Conservation (phyloP, 495 filamentous ascomycete species). For the Aspergillus haitiensis region DNA sequence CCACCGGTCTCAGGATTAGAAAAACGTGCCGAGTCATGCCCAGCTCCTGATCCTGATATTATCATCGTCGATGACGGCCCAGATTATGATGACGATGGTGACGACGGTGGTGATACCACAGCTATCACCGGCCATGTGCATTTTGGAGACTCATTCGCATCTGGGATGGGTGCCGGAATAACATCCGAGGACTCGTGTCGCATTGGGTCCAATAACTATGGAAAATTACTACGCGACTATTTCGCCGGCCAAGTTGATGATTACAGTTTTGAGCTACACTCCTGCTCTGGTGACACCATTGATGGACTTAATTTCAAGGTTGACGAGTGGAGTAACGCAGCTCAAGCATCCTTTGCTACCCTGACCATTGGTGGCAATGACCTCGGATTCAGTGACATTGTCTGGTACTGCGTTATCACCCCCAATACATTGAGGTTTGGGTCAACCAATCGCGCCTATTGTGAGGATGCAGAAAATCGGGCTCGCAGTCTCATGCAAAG, state of each 20-base stretch:
- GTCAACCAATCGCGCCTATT: neutral
- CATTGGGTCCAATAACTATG: neutral
- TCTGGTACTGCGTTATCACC: neutral
- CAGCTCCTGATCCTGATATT: neutral
- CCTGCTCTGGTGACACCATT: neutral
- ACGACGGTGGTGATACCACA: neutral
- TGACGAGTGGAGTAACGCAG: neutral
- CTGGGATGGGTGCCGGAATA: neutral
- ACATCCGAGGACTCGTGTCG: neutral
- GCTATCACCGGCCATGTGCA: neutral
- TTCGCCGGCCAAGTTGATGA: neutral
- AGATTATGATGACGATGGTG: no score
- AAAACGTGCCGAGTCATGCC: no score
- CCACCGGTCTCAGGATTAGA: neutral
- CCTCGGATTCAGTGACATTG: neutral
- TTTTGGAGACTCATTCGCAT: conserved; percentile 1
- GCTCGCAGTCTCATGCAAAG: neutral
- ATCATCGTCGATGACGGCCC: neutral
- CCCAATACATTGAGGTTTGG: neutral
- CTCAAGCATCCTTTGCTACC: neutral
- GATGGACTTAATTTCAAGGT: neutral
- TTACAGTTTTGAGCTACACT: neutral
- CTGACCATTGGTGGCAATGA: conserved; percentile 1
- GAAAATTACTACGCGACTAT: neutral
- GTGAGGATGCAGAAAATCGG: neutral